phyloP scores from a whole-genome alignment of 768 basidiomycete species.

The Suillus subluteus region DNA sequence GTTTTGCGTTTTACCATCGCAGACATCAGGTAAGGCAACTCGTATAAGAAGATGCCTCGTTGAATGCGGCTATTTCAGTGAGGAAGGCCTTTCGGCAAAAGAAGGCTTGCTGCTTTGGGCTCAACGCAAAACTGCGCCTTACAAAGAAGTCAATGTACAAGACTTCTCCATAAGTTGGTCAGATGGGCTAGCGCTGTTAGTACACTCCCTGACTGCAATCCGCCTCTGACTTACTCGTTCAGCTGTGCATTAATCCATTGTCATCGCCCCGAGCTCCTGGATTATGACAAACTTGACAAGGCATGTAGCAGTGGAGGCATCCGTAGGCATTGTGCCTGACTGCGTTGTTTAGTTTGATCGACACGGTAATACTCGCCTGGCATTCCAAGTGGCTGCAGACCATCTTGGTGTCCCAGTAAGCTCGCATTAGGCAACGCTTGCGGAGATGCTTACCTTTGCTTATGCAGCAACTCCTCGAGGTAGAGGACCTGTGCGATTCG shows the following conservation, averaged over 20 bases:
- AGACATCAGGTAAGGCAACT: constrained; percentile 81
- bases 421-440: constrained; percentile 13
- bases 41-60: constrained; percentile 4
- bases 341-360: constrained; percentile 59
- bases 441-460: background rate
- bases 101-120: constrained; percentile 98
- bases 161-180: constrained; percentile 94
- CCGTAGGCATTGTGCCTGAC: constrained; percentile 15
- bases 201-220: constrained; percentile 5
- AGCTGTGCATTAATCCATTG: constrained; percentile 98
- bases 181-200: constrained; percentile 93
- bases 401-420: constrained; percentile 89
- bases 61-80: constrained; percentile 50
- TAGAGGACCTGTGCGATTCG: constrained; percentile 90
- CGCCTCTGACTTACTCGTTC: constrained; percentile 16
- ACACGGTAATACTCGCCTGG: constrained; percentile 82
- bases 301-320: constrained; percentile 36
- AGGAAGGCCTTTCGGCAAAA: constrained; percentile 98
- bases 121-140: constrained; percentile 92
- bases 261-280: constrained; percentile 93
- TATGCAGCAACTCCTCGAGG: constrained; percentile 88
- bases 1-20: constrained; percentile 98
- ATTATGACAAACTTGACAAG: constrained; percentile 88
- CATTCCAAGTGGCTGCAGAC: constrained; percentile 87
- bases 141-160: constrained; percentile 90